Percentiles rank a stretch among this genome's conserved stretches.
Conservation (phyloP, 2,329 filamentous ascomycete genomes). For the Torrubiellomyces zombiae region DNA sequence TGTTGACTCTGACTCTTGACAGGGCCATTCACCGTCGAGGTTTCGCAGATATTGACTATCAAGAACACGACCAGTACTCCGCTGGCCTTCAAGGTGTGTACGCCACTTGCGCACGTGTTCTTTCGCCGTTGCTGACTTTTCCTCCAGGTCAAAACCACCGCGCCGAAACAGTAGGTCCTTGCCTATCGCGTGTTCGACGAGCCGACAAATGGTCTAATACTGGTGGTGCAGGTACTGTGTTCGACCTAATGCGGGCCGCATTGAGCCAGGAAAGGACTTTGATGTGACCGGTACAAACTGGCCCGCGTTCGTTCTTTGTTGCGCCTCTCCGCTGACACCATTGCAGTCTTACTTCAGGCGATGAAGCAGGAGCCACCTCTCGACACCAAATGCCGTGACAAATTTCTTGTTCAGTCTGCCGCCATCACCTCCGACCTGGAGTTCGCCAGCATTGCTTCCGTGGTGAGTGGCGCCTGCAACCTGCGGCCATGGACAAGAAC, state of each 20-base stretch:
- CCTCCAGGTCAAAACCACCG: slow-evolving; percentile 87
- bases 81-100: slow-evolving; percentile 51
- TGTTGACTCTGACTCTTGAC: slow-evolving; percentile 6
- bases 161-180: slow-evolving; percentile 82
- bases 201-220: too few species aligned
- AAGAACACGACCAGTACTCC: slow-evolving; percentile 46
- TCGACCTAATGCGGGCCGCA: slow-evolving; percentile 87
- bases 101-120: neutral
- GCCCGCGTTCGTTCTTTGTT: neutral
- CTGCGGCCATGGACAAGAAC: neutral
- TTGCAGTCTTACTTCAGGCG: slow-evolving; percentile 75
- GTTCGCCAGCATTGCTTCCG: slow-evolving; percentile 60
- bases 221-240: slow-evolving; percentile 86
- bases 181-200: too few species aligned
- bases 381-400: slow-evolving; percentile 87
- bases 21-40: slow-evolving; percentile 54
- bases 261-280: slow-evolving; percentile 77
- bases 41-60: slow-evolving; percentile 47
- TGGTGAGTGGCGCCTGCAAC: slow-evolving; percentile 39
- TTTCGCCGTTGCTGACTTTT: slow-evolving; percentile 3
- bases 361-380: slow-evolving; percentile 88
- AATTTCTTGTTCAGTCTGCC: slow-evolving; percentile 92
- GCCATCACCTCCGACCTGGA: slow-evolving; percentile 71
- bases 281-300: slow-evolving; percentile 66
- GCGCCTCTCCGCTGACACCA: slow-evolving; percentile 6